Conservation (phyloP, 2,329 filamentous ascomycete species). For the Claviceps sorghi region DNA sequence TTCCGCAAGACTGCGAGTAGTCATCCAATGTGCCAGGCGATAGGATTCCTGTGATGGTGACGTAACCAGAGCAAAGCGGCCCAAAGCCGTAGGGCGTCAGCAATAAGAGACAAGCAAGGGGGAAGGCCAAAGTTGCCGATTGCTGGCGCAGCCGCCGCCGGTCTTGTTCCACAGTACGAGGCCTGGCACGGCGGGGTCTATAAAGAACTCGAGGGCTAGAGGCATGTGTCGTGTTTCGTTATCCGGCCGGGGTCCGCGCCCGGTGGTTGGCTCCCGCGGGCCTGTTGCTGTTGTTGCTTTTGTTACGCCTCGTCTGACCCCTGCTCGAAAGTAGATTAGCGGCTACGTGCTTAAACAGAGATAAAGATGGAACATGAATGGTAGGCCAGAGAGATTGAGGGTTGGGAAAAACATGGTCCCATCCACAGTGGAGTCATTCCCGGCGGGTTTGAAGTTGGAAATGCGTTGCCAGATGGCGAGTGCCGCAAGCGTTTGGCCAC, state of each 20-base stretch:
- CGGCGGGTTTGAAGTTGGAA: not conserved
- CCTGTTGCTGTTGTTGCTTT: not conserved
- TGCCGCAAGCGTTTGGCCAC: not conserved
- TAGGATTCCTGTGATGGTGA: not conserved
- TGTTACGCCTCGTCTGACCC: not conserved
- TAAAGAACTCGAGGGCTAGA: not conserved
- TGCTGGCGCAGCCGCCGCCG: not conserved
- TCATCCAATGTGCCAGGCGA: not conserved
- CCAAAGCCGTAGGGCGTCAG: not conserved
- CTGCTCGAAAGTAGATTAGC: not conserved
- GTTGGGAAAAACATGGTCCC: not conserved
- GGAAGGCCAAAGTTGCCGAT: too few relatives aligned
- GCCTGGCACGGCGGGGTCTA: not conserved
- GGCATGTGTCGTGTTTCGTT: not conserved
- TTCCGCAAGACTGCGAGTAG: not conserved
- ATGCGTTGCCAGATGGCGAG: not conserved
- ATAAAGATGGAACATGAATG: not conserved
- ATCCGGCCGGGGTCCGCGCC: not conserved
- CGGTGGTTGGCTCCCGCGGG: not conserved
- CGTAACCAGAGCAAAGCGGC: not conserved
- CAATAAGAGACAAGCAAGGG: too few relatives aligned
- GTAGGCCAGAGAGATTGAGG: not conserved
- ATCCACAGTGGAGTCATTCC: constrained; percentile 1
- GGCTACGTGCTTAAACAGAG: not conserved
- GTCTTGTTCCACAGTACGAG: not conserved